Base-by-base conservation (phyloP, 2,329 filamentous ascomycete genomes). In the Colletotrichum simmondsii region DNA sequence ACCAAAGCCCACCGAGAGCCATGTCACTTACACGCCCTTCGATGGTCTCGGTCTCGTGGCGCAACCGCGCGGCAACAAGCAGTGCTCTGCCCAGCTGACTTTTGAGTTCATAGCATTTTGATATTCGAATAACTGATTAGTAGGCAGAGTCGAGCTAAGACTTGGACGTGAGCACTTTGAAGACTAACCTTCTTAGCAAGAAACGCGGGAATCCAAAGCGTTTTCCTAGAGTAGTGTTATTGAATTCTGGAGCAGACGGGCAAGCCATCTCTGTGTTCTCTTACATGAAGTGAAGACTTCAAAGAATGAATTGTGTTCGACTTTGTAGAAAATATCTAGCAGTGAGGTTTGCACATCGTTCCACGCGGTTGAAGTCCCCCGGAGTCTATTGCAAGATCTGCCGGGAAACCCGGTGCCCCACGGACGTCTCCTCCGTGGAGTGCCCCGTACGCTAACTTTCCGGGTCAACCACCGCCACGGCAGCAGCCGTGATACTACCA, bases 291-390 rank as follows among this genome's bases (percentile, higher is more conserved):
- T n/a, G n/a, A n/a, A n/a, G n/a, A n/a, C n/a, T 42, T 2, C 3
- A 7, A 42, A 8, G 37, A 42, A 3, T 0, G 0, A 19, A 7
- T 19, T 7, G n/a, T n/a, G n/a, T n/a, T n/a, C n/a, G n/a, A n/a
- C n/a, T 1, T 42, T 7, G 37, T 19, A 42, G 16, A 19, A 14
- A 42, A 42, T 16, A 7, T 2, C 49, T 53, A 10, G 49, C n/a
- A n/a, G 49, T 12, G 42, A 49, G 19, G 19, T 4, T 19, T 49
- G 42, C 19, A n/a, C 5, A 11, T 3, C 6, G 2, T 1, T 11
- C 19, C 8, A 11, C 19, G 42, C 4, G 8, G 42, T n/a, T 49
- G 19, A 22, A 22, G 16, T 49, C 16, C 0, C 42, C 7, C 42
- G 8, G 42, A 7, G 19, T 11, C 42, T 49, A 19, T 19, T 22